Conservation (phyloP, 192 early-diverging fungal genomes). For the Umbelopsis sp. region DNA sequence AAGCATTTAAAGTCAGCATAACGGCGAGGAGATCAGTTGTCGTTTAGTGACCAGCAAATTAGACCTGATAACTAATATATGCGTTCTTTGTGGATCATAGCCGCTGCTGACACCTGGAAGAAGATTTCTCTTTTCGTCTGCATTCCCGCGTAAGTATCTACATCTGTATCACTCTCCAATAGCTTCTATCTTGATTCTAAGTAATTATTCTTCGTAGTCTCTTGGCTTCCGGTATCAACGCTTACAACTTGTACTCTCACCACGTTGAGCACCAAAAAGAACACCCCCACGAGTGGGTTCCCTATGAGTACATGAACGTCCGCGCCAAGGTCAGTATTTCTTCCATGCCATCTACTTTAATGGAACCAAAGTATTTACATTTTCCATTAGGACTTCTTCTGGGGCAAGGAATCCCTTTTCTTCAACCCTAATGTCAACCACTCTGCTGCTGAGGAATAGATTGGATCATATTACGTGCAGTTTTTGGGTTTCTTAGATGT, state of each 20-base stretch:
- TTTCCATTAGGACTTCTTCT: conserved; percentile 37
- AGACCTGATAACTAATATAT: neutral
- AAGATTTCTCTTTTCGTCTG: conserved; percentile 43
- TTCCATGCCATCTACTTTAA: neutral
- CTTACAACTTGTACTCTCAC: conserved; percentile 36
- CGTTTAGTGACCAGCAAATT: neutral
- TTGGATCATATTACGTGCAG: neutral
- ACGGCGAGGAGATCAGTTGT: neutral
- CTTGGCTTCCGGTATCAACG: conserved; percentile 38
- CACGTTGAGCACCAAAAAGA: conserved; percentile 36
- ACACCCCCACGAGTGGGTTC: conserved; percentile 35
- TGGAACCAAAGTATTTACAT: neutral
- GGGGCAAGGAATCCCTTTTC: conserved; percentile 40
- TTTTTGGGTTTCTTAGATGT: conserved; percentile 9
- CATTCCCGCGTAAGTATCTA: conserved; percentile 39
- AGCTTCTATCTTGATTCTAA: neutral
- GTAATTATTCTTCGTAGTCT: conserved; percentile 26
- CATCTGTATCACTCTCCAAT: neutral
- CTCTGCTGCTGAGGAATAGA: conserved; percentile 31
- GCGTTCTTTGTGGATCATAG: neutral
- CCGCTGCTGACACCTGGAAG: conserved; percentile 40
- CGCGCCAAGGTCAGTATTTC: conserved; percentile 58
- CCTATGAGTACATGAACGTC: conserved; percentile 48
- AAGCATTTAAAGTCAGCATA: too few species aligned
- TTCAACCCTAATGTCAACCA: conserved; percentile 41